Percentiles rank a stretch among this genome's conserved stretches.
phyloP scores from a whole-genome alignment of 2,329 filamentous ascomycete species.

The Colletotrichum acutatum region DNA sequence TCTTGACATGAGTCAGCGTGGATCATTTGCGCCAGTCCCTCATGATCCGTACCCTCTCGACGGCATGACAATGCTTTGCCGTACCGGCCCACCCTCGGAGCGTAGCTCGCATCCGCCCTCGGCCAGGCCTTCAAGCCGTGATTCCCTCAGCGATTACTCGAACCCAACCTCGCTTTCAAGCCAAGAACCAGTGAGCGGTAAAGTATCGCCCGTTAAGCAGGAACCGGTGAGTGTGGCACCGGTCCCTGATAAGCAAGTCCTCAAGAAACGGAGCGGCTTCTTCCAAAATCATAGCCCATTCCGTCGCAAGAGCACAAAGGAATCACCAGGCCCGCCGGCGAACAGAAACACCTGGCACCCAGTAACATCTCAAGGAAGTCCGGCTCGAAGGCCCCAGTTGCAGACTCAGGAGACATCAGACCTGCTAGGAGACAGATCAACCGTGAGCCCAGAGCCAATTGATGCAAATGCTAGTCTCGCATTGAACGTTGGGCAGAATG shows the following conservation, averaged over 20 bases:
- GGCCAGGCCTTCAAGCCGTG: slow-evolving; percentile 82
- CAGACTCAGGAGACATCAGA: slow-evolving; percentile 52
- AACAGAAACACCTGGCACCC: slow-evolving; percentile 72
- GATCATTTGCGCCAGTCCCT: slow-evolving; percentile 75
- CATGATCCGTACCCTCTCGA: slow-evolving; percentile 95
- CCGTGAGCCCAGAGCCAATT: slow-evolving; percentile 81
- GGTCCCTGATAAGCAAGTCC: slow-evolving; percentile 73
- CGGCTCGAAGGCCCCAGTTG: slow-evolving; percentile 51
- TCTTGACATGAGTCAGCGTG: slow-evolving; percentile 65
- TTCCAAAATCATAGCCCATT: slow-evolving; percentile 96
- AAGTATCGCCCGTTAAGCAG: slow-evolving; percentile 79
- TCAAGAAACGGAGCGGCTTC: slow-evolving; percentile 83
- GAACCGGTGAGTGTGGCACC: slow-evolving; percentile 55
- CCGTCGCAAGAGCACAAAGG: slow-evolving; percentile 89
- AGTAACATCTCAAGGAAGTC: slow-evolving; percentile 42
- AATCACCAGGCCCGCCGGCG: slow-evolving; percentile 55
- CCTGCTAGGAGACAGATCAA: slow-evolving; percentile 54
- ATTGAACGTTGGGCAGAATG: slow-evolving; percentile 93
- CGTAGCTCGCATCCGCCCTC: slow-evolving; percentile 62
- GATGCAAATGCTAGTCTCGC: slow-evolving; percentile 94
- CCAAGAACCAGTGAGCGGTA: slow-evolving; percentile 80
- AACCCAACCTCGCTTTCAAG: slow-evolving; percentile 91
- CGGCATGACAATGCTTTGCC: slow-evolving; percentile 97
- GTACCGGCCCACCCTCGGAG: slow-evolving; percentile 74
- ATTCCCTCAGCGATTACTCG: slow-evolving; percentile 91